Percentiles rank a stretch among this genome's conserved stretches.
Conservation (phyloP, 768 basidiomycete genomes). For the Macrolepiota fuliginosa region DNA sequence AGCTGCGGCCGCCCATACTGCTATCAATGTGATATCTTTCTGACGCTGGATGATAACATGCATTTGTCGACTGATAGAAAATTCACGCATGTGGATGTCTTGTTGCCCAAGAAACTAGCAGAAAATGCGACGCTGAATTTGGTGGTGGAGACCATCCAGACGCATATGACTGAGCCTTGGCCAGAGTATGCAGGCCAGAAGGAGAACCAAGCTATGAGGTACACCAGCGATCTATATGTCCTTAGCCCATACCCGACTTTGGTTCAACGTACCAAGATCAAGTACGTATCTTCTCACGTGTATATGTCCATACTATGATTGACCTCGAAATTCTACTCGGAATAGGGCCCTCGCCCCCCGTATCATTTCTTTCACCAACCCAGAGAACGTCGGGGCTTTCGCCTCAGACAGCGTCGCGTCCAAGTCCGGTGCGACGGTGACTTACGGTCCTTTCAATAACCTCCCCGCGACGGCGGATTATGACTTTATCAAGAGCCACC, state of each 20-base stretch:
- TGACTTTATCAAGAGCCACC: conserved; percentile 56
- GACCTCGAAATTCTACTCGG: background rate
- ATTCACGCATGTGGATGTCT: conserved; percentile 57
- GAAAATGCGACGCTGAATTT: conserved; percentile 67
- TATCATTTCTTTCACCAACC: conserved; percentile 71
- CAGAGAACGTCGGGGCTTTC: conserved; percentile 57
- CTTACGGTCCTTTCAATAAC: conserved; percentile 85
- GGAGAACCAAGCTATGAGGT: conserved; percentile 79
- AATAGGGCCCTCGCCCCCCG: conserved; percentile 67
- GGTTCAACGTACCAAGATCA: conserved; percentile 84
- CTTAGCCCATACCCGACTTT: conserved; percentile 80
- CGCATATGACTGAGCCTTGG: conserved; percentile 75
- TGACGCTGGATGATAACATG: background rate
- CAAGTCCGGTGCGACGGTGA: conserved; percentile 77
- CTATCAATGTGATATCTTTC: conserved; percentile 10
- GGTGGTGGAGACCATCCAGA: conserved; percentile 75
- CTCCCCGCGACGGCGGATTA: conserved; percentile 60
- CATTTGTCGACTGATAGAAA: conserved; percentile 25
- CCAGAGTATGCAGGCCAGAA: conserved; percentile 71
- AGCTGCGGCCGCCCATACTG: background rate
- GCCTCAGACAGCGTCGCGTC: conserved; percentile 58
- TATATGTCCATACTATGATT: background rate
- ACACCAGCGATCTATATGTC: conserved; percentile 73
- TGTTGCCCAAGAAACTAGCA: conserved; percentile 58
- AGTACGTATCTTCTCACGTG: conserved; percentile 44